A percentile compares a stretch with the other conserved stretches of the same genome.
These are phyloP conservation scores for Pyrus bretschneideri DNA, from an alignment of 306 rosid species.

Conservation along the genomic window DNA sequence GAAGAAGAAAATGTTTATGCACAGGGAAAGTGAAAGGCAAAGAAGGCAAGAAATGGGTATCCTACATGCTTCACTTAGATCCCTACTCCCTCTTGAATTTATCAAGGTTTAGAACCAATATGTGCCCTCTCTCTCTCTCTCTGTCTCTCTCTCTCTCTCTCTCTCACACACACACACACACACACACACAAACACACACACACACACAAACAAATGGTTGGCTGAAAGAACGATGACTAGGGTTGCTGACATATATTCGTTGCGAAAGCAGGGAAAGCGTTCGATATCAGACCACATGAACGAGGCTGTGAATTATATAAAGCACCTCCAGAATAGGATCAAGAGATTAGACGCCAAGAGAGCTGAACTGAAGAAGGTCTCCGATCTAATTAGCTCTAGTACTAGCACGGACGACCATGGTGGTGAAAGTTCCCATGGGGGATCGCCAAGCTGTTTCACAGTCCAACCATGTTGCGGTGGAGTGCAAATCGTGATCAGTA, in stretches of 20 bases:
- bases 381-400: background rate
- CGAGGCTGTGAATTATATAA: conserved; percentile 55
- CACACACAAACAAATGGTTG: too few relatives aligned
- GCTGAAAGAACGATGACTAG: background rate
- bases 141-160: background rate
- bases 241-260: conserved; percentile 2
- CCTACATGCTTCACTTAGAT: conserved; percentile 50
- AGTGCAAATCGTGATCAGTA: conserved; percentile 31
- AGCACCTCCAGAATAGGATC: conserved; percentile 35
- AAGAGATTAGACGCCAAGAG: conserved; percentile 36
- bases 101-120: conserved; percentile 12
- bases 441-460: conserved; percentile 1
- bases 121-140: background rate
- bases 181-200: too few relatives aligned
- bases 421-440: background rate
- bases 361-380: conserved; percentile 38
- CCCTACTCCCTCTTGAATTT: conserved; percentile 25
- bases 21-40: conserved; percentile 56
- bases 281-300: conserved; percentile 59
- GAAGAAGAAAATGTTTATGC: conserved; percentile 37
- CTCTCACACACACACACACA: too few relatives aligned
- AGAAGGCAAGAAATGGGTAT: conserved; percentile 74
- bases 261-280: conserved; percentile 56
- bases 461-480: conserved; percentile 34
- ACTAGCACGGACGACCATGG: background rate